These are phyloP conservation scores for Carex pumila DNA, from an alignment of 176 grass and related monocot species.

Conservation along the genomic window DNA sequence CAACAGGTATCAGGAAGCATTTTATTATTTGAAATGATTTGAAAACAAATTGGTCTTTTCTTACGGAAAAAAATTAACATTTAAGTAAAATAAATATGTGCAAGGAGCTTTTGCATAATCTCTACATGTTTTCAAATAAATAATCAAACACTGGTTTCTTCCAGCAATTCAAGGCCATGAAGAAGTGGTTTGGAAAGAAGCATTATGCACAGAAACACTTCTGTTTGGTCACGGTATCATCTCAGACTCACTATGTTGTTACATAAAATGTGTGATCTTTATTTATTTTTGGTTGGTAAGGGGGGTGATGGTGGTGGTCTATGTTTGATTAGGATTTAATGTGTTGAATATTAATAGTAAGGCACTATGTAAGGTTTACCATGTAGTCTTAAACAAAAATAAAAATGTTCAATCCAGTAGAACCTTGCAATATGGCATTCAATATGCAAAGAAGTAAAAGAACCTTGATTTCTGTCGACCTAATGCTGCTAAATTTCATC, in stretches of 20 bases:
- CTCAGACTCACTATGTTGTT: constrained; percentile 2
- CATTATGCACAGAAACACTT: constrained; percentile 1
- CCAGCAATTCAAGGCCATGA: constrained; percentile 19
- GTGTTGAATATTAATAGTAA: not conserved
- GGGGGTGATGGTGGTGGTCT: not conserved
- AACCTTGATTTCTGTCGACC: not conserved
- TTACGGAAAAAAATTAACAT: not conserved
- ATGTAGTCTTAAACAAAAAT: not conserved
- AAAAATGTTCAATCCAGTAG: not conserved
- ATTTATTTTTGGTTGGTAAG: not conserved
- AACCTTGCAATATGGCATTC: not conserved
- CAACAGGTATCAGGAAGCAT: constrained; percentile 24
- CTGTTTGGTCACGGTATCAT: constrained; percentile 16
- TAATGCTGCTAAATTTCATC: not conserved
- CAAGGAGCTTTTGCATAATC: not conserved
- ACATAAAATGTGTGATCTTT: not conserved
- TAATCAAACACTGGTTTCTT: not conserved
- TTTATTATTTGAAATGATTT: constrained; percentile 13
- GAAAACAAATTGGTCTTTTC: not conserved
- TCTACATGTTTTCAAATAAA: not conserved
- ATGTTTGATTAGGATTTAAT: not conserved
- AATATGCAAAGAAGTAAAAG: not conserved
- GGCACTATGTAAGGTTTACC: not conserved
- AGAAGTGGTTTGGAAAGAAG: constrained; percentile 3
- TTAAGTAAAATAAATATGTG: not conserved